Evolutionary conservation across 495 filamentous ascomycete genomes (phyloP).

Genomic region (Penicillium egyptiacum): DNA sequence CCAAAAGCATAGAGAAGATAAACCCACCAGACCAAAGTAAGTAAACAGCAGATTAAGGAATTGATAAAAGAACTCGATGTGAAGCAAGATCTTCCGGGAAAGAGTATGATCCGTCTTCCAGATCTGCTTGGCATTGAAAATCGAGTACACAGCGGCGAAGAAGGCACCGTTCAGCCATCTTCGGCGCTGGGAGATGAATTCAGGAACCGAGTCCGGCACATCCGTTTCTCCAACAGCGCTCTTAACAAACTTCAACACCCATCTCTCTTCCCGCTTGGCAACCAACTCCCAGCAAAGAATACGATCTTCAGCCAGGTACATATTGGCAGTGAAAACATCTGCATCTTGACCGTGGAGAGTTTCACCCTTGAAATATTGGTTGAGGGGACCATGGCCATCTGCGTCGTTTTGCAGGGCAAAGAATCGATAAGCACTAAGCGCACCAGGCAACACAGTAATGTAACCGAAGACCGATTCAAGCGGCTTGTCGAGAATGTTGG

Average conservation of each 20-base stretch:
- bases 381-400: slow-evolving; percentile 90
- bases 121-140: slow-evolving; percentile 90
- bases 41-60: slow-evolving; percentile 89
- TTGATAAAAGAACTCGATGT: slow-evolving; percentile 97
- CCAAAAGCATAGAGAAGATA: background rate
- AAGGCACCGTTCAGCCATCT: slow-evolving; percentile 99
- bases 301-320: slow-evolving; percentile 98
- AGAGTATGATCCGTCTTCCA: slow-evolving; percentile 93
- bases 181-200: slow-evolving; percentile 94
- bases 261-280: slow-evolving; percentile 89
- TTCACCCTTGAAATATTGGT: slow-evolving; percentile 99
- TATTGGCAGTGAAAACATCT: slow-evolving; percentile 98
- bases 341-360: slow-evolving; percentile 95
- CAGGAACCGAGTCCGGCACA: slow-evolving; percentile 73
- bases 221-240: slow-evolving; percentile 94
- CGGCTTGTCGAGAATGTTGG: slow-evolving; percentile 97
- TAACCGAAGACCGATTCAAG: slow-evolving; percentile 97
- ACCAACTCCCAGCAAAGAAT: slow-evolving; percentile 99
- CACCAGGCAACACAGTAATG: slow-evolving; percentile 94
- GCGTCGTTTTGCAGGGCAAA: slow-evolving; percentile 97
- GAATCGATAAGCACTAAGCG: slow-evolving; percentile 92
- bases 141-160: slow-evolving; percentile 97
- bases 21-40: slow-evolving; percentile 81
- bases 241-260: slow-evolving; percentile 98
- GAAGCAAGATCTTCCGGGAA: slow-evolving; percentile 82